These are phyloP conservation scores for Pichia sp. DNA, from an alignment of 1,139 yeast genomes.

Conservation along the genomic window DNA sequence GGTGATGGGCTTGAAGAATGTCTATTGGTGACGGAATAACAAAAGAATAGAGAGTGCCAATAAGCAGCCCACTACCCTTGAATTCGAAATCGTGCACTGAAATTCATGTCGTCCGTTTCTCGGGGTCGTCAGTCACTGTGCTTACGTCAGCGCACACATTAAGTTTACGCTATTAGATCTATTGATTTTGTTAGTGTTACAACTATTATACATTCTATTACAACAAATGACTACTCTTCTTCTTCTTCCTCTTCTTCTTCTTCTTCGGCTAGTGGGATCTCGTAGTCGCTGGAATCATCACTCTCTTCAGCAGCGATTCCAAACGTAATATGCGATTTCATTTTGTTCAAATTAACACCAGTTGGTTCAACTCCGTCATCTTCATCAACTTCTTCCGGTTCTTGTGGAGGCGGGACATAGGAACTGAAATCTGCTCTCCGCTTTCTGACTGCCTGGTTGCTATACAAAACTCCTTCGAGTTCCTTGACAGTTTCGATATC, in stretches of 20 bases:
- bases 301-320: constrained; percentile 12
- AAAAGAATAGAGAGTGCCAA: no score
- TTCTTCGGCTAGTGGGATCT: constrained; percentile 26
- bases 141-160: no score
- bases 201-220: background rate
- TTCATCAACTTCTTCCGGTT: constrained; percentile 3
- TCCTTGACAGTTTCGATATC: constrained; percentile 29
- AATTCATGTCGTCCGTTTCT: no score
- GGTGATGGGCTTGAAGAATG: no score
- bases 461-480: constrained; percentile 28
- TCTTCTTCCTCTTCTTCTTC: constrained; percentile 21
- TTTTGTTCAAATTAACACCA: constrained; percentile 18
- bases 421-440: background rate
- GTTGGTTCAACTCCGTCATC: no score
- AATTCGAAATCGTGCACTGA: no score
- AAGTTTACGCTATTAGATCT: no score
- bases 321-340: constrained; percentile 22
- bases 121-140: no score
- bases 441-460: constrained; percentile 15
- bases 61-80: no score
- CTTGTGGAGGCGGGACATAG: constrained; percentile 9
- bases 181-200: no score
- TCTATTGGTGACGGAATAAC: no score
- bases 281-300: constrained; percentile 16
- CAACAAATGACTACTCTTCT: no score